phyloP scores from a whole-genome alignment of 768 basidiomycete genomes.

The Termitomyces sp. region DNA sequence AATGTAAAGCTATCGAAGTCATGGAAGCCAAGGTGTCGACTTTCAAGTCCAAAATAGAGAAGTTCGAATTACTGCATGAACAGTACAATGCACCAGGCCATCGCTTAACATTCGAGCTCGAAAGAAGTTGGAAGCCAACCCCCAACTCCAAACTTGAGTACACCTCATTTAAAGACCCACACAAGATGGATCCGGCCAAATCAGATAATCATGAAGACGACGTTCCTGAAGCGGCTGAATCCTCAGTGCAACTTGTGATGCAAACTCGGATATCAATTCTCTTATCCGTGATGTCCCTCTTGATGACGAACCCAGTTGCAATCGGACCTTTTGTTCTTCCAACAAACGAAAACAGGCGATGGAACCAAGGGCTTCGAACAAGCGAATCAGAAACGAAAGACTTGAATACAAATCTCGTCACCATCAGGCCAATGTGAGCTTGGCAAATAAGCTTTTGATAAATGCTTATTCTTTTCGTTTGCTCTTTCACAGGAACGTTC shows the following conservation, averaged over 20 bases:
- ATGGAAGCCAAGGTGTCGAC: slow-evolving; percentile 19
- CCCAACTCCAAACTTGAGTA: slow-evolving; percentile 51
- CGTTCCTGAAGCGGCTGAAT: slow-evolving; percentile 35
- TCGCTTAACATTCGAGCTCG: slow-evolving; percentile 37
- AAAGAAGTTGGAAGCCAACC: slow-evolving; percentile 23
- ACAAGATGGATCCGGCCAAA: slow-evolving; percentile 14
- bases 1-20: slow-evolving; percentile 21
- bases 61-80: slow-evolving; percentile 40
- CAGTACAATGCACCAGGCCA: slow-evolving; percentile 34
- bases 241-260: slow-evolving; percentile 29
- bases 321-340: neutral
- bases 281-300: slow-evolving; percentile 33
- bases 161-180: slow-evolving; percentile 29
- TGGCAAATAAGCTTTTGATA: neutral
- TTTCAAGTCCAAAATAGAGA: slow-evolving; percentile 25
- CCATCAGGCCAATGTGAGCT: neutral
- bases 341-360: neutral
- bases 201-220: slow-evolving; percentile 41
- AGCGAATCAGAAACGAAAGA: neutral
- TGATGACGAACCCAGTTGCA: slow-evolving; percentile 10
- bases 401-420: too few species aligned
- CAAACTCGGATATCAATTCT: slow-evolving; percentile 38
- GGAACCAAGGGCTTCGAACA: neutral
- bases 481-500: neutral
- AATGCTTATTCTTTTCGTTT: neutral